A percentile compares a stretch with the other conserved stretches of the same genome.
These are phyloP conservation scores for Rosa rugosa DNA, from an alignment of 306 rosid species.

Conservation along the genomic window DNA sequence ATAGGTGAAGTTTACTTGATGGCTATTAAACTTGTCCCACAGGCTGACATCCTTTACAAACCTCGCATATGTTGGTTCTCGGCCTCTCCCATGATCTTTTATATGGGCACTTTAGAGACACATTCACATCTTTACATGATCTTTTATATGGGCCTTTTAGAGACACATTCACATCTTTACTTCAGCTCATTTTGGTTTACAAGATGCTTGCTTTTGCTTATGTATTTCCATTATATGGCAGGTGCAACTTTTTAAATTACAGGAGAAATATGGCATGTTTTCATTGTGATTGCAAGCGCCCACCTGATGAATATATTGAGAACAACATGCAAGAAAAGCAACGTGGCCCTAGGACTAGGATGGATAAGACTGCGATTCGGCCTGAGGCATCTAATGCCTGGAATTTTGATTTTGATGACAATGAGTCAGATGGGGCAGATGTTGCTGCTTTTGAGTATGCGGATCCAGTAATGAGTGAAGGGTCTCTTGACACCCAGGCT, in stretches of 20 bases:
- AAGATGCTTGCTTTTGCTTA: neutral
- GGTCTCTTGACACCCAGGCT: conserved; percentile 42
- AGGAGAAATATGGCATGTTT: conserved; percentile 89
- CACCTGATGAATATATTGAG: conserved; percentile 75
- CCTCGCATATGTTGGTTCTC: neutral
- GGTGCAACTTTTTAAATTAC: conserved; percentile 98
- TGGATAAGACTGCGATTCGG: conserved; percentile 46
- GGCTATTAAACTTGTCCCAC: neutral
- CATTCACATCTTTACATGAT: neutral
- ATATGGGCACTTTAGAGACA: neutral
- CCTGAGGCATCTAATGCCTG: conserved; percentile 84
- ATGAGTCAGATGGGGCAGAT: conserved; percentile 97
- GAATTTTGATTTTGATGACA: conserved; percentile 96
- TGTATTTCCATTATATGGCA: conserved; percentile 40
- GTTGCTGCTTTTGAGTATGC: conserved; percentile 98
- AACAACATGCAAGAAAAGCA: conserved; percentile 58
- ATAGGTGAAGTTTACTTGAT: too few relatives aligned
- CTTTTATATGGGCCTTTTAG: neutral
- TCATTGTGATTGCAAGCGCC: conserved; percentile 97
- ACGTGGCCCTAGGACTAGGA: conserved; percentile 43
- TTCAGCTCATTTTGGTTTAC: conserved; percentile 16
- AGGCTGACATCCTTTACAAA: neutral
- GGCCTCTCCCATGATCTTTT: neutral
- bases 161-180: neutral
- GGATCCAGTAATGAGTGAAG: conserved; percentile 56